Conservation (phyloP, 352 stramenopile genomes). For the Phytophthora syringae region DNA sequence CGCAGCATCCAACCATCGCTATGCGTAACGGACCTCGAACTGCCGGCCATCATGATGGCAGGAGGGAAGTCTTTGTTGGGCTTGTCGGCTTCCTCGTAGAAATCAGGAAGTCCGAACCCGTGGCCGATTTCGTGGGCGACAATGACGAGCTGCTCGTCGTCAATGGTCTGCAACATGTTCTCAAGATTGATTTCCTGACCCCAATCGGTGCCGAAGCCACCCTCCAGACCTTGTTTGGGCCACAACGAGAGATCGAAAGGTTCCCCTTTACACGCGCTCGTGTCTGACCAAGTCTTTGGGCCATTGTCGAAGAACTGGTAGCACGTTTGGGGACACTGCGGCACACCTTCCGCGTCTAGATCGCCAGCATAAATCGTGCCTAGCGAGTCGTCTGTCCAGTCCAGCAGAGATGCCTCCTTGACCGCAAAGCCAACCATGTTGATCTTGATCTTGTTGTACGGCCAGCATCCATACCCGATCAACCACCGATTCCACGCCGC, state of each 20-base stretch:
- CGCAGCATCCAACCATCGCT: conserved; percentile 42
- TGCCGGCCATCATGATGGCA: conserved; percentile 34
- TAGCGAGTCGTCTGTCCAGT: conserved; percentile 28
- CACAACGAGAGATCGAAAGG: conserved; percentile 49
- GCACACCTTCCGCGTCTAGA: conserved; percentile 33
- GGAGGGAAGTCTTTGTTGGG: conserved; percentile 15
- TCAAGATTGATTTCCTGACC: conserved; percentile 33
- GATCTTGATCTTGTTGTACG: conserved; percentile 28
- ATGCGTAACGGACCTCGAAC: conserved; percentile 26
- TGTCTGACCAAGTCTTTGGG: conserved; percentile 25
- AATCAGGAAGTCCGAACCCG: conserved; percentile 26
- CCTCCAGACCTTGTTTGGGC: conserved; percentile 33
- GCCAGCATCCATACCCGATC: conserved; percentile 30
- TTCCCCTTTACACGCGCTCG: conserved; percentile 32
- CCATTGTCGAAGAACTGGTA: conserved; percentile 44
- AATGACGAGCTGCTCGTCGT: conserved; percentile 32
- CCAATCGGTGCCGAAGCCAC: conserved; percentile 30
- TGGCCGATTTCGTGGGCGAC: conserved; percentile 44
- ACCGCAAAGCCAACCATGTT: conserved; percentile 30
- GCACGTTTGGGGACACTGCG: conserved; percentile 38
- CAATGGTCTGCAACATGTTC: conserved; percentile 37
- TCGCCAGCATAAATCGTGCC: conserved; percentile 37
- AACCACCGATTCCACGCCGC: conserved; percentile 46
- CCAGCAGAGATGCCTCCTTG: conserved; percentile 13
- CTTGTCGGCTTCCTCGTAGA: conserved; percentile 22